Percentiles rank a stretch among this genome's conserved stretches.
Evolutionary conservation across 495 filamentous ascomycete genomes (phyloP).

Genomic region (Tuber calosporum): DNA sequence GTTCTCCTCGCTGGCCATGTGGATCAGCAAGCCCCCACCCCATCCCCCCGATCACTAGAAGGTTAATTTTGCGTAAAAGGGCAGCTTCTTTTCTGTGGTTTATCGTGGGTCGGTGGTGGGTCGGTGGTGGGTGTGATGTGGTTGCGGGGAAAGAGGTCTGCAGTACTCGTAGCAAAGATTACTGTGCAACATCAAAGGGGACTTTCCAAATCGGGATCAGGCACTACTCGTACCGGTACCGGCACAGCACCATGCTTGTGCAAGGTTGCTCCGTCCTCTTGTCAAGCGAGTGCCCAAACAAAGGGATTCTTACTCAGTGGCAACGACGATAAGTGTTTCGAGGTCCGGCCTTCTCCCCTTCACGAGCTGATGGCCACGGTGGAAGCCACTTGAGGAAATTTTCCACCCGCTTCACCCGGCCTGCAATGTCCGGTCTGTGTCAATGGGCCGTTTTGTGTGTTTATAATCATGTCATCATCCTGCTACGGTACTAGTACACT

Average conservation of each 20-base stretch:
- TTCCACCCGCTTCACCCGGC: background rate
- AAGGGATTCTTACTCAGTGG: background rate
- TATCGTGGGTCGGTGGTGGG: background rate
- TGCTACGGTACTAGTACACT: too few species aligned
- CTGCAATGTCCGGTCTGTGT: background rate
- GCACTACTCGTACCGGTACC: background rate
- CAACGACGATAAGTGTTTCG: background rate
- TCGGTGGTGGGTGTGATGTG: background rate
- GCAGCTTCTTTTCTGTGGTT: background rate
- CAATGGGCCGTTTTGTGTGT: background rate
- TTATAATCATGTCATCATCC: background rate
- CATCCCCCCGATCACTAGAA: background rate
- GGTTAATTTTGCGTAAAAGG: background rate
- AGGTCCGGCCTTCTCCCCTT: conserved; percentile 8
- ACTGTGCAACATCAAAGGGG: background rate
- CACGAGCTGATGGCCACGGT: conserved; percentile 1
- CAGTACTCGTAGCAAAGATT: background rate
- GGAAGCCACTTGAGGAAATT: background rate
- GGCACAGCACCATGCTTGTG: background rate
- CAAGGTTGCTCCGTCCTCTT: background rate
- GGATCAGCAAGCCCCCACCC: background rate
- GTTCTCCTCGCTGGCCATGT: background rate
- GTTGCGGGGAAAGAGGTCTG: background rate
- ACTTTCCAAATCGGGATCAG: background rate
- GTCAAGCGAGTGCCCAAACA: background rate